A percentile compares a stretch with the other conserved stretches of the same genome.
Conservation (phyloP, 192 early-diverging fungal genomes). For the Piromyces finnis region DNA sequence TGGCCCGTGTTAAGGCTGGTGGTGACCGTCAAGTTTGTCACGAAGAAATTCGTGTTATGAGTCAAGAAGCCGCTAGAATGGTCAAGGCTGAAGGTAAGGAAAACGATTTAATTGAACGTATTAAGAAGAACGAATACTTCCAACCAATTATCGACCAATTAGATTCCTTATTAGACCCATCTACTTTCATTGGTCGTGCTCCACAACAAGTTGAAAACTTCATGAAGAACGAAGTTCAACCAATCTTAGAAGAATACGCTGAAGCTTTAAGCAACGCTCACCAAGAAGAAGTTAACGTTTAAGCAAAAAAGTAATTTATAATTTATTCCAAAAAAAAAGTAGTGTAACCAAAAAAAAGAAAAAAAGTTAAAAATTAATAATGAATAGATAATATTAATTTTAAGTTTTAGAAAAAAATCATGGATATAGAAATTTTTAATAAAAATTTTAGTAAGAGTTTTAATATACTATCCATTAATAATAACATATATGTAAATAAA, state of each 20-base stretch:
- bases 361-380: too few species aligned
- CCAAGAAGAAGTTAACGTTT: conserved; percentile 59
- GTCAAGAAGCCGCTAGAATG: conserved; percentile 72
- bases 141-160: conserved; percentile 57
- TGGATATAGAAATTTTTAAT: too few species aligned
- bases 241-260: conserved; percentile 61
- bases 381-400: too few species aligned
- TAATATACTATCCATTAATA: too few species aligned
- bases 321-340: too few species aligned
- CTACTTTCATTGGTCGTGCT: conserved; percentile 85
- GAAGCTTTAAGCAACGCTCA: conserved; percentile 33
- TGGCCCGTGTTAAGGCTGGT: conserved; percentile 94
- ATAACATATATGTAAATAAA: too few species aligned
- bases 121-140: conserved; percentile 70
- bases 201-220: conserved; percentile 84
- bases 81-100: conserved; percentile 86
- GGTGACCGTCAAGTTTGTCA: conserved; percentile 92
- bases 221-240: conserved; percentile 57
- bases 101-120: conserved; percentile 88
- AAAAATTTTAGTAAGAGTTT: too few species aligned
- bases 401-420: too few species aligned
- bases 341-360: too few species aligned
- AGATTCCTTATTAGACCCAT: conserved; percentile 60
- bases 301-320: conserved; percentile 11
- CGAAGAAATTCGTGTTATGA: conserved; percentile 89